Conservation (phyloP, 345 rosid species). For the Nephelium lappaceum region DNA sequence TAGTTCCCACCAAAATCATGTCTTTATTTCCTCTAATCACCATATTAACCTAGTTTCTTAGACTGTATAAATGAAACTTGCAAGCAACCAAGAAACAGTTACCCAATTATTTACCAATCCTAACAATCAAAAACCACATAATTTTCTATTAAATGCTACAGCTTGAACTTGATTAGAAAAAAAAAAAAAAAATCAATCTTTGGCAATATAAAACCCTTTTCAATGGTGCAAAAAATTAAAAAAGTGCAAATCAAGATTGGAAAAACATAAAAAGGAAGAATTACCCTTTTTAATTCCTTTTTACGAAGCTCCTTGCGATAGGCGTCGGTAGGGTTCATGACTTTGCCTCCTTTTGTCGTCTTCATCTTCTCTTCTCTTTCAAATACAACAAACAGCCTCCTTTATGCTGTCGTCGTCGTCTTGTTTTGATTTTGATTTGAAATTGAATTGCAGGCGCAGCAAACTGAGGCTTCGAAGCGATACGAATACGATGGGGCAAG, state of each 20-base stretch:
- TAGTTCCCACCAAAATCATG: neutral
- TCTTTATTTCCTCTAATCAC: neutral
- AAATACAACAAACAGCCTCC: neutral
- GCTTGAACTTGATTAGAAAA: neutral
- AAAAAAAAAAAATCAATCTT: neutral
- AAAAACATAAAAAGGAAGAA: neutral
- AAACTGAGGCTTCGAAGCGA: neutral
- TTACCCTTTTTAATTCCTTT: slow-evolving; percentile 89
- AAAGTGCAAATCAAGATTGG: neutral
- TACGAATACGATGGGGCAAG: neutral
- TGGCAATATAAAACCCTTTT: neutral
- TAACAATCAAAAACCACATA: neutral
- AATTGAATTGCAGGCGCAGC: neutral
- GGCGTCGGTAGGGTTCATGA: slow-evolving; percentile 99
- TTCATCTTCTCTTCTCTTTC: slow-evolving; percentile 54
- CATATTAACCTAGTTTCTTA: neutral
- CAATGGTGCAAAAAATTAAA: neutral
- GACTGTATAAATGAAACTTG: too few relatives aligned
- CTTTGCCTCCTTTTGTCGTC: slow-evolving; percentile 99
- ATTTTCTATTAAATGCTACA: neutral
- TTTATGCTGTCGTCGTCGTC: neutral
- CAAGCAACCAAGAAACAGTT: neutral
- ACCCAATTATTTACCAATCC: neutral
- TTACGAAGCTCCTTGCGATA: slow-evolving; percentile 96
- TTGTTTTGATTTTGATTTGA: neutral